A percentile compares a stretch with the other conserved stretches of the same genome.
These are phyloP conservation scores for Adansonia rubrostipa DNA, from an alignment of 441 rosid species.

Conservation along the genomic window DNA sequence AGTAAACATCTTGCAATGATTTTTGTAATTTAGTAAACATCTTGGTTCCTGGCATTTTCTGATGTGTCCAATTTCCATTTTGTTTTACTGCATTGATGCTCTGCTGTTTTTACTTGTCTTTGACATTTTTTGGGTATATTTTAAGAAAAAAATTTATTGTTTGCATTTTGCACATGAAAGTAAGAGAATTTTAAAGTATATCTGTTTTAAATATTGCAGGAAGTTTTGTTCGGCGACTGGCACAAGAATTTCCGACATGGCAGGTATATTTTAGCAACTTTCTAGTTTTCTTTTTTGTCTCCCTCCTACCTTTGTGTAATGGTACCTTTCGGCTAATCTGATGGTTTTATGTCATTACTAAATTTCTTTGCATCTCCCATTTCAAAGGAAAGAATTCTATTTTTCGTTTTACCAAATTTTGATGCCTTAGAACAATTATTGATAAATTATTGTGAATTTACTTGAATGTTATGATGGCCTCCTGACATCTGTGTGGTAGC, in stretches of 20 bases:
- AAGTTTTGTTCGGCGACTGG: constrained; percentile 82
- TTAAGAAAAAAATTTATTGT: not conserved
- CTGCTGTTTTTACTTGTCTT: not conserved
- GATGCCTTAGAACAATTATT: constrained; percentile 4
- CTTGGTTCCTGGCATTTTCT: not conserved
- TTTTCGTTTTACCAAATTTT: not conserved
- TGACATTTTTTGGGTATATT: not conserved
- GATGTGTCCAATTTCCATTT: not conserved
- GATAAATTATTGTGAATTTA: constrained; percentile 6
- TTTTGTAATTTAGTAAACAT: constrained; percentile 5
- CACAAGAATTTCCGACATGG: constrained; percentile 92
- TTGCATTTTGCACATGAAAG: constrained; percentile 16
- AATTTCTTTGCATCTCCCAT: not conserved
- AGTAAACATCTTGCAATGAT: not conserved
- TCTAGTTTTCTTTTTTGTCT: not conserved
- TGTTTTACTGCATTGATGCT: not conserved
- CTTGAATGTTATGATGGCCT: constrained; percentile 6
- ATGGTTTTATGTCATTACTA: not conserved
- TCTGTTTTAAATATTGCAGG: constrained; percentile 47
- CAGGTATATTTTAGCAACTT: constrained; percentile 56
- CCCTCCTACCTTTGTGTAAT: constrained; percentile 1
- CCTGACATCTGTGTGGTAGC: not conserved
- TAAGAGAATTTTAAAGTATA: not conserved
- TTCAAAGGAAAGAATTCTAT: not conserved
- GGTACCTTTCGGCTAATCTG: not conserved